Percentiles rank a stretch among this genome's conserved stretches.
Evolutionary conservation across 257 asterid genomes (phyloP).

Genomic region (Fraxinus americana): DNA sequence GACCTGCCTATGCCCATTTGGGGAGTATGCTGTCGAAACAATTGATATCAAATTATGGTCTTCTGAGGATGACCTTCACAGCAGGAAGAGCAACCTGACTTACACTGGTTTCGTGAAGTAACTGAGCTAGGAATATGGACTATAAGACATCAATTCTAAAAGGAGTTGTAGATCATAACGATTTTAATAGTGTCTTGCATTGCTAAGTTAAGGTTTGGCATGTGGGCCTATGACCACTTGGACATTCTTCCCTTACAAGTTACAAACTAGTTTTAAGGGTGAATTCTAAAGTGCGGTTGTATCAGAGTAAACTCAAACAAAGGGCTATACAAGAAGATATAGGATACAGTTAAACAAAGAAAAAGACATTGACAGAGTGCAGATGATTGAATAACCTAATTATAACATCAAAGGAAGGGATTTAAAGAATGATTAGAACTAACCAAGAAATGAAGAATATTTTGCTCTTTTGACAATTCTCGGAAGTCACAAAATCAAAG

Average conservation of each 20-base stretch:
- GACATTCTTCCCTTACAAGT: neutral
- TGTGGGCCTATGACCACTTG: neutral
- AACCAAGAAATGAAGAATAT: constrained; percentile 38
- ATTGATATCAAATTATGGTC: neutral
- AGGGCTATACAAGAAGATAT: neutral
- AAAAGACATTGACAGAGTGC: neutral
- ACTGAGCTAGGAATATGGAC: neutral
- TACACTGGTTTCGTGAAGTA: neutral
- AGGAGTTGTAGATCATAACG: neutral
- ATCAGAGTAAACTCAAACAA: neutral
- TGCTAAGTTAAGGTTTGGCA: neutral
- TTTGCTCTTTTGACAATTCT: constrained; percentile 36
- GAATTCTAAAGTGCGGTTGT: neutral
- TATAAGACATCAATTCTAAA: neutral
- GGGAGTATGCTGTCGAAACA: too few species aligned
- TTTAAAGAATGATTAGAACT: neutral
- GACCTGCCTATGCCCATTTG: too few species aligned
- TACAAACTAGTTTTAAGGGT: neutral
- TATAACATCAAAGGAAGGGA: neutral
- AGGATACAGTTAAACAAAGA: neutral
- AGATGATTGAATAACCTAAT: neutral
- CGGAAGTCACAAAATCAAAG: constrained; percentile 35
- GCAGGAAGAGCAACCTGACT: neutral
- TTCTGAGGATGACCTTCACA: neutral
- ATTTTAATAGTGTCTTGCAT: neutral